Conservation (phyloP, 2,329 filamentous ascomycete genomes). For the Phialophora expanda region DNA sequence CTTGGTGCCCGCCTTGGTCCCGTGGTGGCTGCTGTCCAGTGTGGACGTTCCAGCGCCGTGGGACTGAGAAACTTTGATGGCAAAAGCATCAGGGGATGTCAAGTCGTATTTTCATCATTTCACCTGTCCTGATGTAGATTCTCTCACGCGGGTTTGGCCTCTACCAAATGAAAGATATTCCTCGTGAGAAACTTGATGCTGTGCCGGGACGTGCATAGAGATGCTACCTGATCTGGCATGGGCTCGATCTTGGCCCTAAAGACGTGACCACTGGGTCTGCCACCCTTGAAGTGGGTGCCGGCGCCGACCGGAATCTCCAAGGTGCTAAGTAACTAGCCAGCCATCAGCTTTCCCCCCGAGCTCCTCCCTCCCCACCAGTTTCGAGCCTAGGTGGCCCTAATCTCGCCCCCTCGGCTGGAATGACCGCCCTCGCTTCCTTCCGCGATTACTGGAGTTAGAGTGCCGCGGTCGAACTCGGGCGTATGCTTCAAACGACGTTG, state of each 20-base stretch:
- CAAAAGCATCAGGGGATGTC: neutral
- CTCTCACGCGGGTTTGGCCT: neutral
- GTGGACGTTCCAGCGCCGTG: neutral
- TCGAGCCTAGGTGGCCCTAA: neutral
- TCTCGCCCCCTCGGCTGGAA: neutral
- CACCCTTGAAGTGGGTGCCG: neutral
- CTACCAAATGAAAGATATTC: neutral
- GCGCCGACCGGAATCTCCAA: neutral
- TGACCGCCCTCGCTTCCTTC: neutral
- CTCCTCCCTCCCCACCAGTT: neutral
- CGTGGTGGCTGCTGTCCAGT: neutral
- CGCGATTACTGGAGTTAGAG: neutral
- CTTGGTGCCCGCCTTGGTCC: neutral
- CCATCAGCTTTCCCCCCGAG: neutral
- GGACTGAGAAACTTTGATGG: neutral
- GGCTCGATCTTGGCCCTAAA: neutral
- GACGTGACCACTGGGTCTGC: neutral
- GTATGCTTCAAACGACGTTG: neutral
- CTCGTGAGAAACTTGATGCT: neutral
- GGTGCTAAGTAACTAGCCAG: neutral
- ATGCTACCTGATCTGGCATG: conserved; percentile 9
- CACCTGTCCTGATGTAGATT: neutral
- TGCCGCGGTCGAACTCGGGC: neutral
- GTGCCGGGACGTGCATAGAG: neutral
- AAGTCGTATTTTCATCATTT: neutral